Evolutionary conservation across 2,329 filamentous ascomycete species (phyloP), one percentile per base, ranked within the genome.

Genomic region (Dactylellina drechsleri): DNA sequence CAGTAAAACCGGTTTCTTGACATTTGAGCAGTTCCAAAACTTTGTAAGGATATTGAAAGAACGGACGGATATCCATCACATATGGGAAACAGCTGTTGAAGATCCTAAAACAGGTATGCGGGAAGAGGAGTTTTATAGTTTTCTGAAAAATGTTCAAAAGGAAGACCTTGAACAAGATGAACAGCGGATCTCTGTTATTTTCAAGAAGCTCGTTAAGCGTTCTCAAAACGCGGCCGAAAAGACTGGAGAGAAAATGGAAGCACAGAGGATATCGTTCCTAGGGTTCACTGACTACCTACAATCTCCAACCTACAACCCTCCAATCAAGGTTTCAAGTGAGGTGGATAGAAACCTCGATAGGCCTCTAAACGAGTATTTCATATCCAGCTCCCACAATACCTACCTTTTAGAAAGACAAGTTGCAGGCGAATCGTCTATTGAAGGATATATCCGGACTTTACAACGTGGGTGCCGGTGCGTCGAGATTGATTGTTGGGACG

Each of bases 401-500:
- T 99, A 99, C 80, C 89, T 99, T 0, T 85, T 96, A 3, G 95
- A 95, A 13, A 90, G 93, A 64, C 95, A 99, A 81, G 90, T 98
- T 1, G 91, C 89, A 10, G 94, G 94, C 28, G 88, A 91, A 52
- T 97, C 95, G 1, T 98, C 93, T 80, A 91, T 96, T 1, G 95
- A 99, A 82, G 93, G 93, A 50, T 99, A 99, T 83, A 96, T 98
- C 79, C 89, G 89, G 7, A 92, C 93, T 2, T 86, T 99, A 5
- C 89, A 92, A 77, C 90, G 92, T 74, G 93, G 93, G 7, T 99
- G 95, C 81, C 91, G 95, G 58, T 98, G 95, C 81, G 90, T 99
- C 53, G 95, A 99, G 83, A 92, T 99, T 61, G 95, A 99, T 82
- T 98, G 94, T 82, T 99, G 95, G 95, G 93, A 99, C 82, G 95